Percentiles rank a stretch among this genome's conserved stretches.
These are phyloP conservation scores for Rosa lucieae DNA, from an alignment of 306 rosid genomes.

Conservation along the genomic window DNA sequence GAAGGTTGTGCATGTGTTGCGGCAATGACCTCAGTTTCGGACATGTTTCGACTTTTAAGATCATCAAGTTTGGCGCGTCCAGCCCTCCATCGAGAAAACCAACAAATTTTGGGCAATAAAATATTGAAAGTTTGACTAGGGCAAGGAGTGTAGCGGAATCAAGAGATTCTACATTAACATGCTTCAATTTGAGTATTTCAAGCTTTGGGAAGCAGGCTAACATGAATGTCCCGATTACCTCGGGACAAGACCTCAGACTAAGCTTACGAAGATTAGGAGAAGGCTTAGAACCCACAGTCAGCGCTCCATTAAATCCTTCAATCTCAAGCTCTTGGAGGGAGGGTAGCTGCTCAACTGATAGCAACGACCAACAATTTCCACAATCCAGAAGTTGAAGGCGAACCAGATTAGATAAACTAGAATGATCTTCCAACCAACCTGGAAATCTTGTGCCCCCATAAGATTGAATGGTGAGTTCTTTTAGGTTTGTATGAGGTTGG, in stretches of 20 bases:
- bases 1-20: neutral
- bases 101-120: no score
- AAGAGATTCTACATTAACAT: neutral
- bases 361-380: neutral
- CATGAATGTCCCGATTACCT: neutral
- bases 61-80: neutral
- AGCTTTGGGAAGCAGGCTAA: neutral
- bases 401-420: neutral
- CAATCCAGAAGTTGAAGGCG: neutral
- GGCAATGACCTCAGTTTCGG: neutral
- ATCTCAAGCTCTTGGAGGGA: slow-evolving; percentile 8
- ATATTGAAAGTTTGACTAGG: no score
- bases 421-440: slow-evolving; percentile 23
- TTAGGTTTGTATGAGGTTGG: slow-evolving; percentile 21
- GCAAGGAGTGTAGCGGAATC: no score
- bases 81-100: no score
- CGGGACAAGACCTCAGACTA: neutral
- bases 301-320: neutral
- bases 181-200: neutral
- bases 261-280: neutral
- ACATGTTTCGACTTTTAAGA: no score
- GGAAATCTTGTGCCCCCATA: slow-evolving; percentile 24
- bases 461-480: neutral
- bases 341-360: slow-evolving; percentile 23
- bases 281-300: neutral